Base-by-base conservation (phyloP, 2,329 filamentous ascomycete genomes). In the Fusarium sp. region DNA sequence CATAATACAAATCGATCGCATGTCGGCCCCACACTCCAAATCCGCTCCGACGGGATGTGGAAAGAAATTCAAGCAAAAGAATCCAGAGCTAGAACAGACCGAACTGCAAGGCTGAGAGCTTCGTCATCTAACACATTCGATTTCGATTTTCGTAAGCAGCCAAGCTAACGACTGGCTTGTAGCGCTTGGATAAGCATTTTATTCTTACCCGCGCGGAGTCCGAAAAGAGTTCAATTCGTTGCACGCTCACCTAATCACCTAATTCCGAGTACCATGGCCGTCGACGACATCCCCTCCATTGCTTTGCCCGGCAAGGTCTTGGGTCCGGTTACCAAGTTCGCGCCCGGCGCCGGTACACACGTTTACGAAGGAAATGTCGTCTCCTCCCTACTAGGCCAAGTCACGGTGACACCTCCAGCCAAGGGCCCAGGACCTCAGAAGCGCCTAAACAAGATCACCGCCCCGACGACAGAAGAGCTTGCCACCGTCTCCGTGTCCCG, bases 281-380 rank as follows among this genome's bases (percentile, higher is more conserved):
- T 77, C 43, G 76, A 81, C 68, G 77, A 78, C 47, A 50, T 79
- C 22, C 82, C 85, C n/a, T 80, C 85, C 70, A 79, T 94, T 73
- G 92, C 91, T 58, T 86, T 97, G 50, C 96, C 96, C 14, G 96
- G 96, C 78, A 92, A 96, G 79, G 83, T 90, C 47, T 88, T 99
- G 43, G 95, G 92, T 30, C 82, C 91, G 20, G 81, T 86, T 20
- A 84, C 87, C 59, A 88, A 89, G 72, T 95, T 91, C 81, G 82
- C 86, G 43, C 87, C 94, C 29, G 95, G 95, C 16, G 85, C 92
- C 14, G 96, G 95, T 71, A 97, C 94, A 0, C 94, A 98, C 80
- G 85, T 97, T 71, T 87, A 93, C 81, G 86, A 91, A 70, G 86
- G 89, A 68, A 88, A 90, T 63, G 88, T 98, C 73, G 92, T 92